Base-by-base conservation (phyloP, 2,329 filamentous ascomycete species). In the Moelleriella libera region DNA sequence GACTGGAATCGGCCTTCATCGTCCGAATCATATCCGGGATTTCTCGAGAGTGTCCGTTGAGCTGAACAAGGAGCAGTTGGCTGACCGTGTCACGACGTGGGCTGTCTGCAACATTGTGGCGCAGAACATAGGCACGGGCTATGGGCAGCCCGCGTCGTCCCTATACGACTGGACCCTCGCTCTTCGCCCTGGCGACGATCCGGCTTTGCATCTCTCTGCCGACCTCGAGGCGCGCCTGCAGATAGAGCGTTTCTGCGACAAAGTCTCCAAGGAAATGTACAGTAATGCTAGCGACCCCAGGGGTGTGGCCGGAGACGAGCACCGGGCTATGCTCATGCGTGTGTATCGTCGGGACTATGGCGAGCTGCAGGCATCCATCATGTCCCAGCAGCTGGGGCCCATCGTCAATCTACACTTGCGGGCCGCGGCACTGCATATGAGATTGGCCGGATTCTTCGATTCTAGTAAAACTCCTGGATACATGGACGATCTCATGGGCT, bases 101-200 rank as follows among this genome's bases (percentile, higher is more conserved):
- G 85, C 85, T 1, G 83, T 87, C 4, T 88, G 85, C 68, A 92
- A 92, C 59, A 84, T 90, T 53, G 85, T 89, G 34, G 82, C 85
- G 28, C 85, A 90, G 57, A 82, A 80, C 48, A 78, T 89, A 42
- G 85, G 84, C n/a, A 90, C 86, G 4, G 85, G 85, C 21, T 87
- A 88, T 56, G 85, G 85, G 5, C 85, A 89, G 59, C 85, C 86
- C 6, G 84, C 85, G 5, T 85, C 84, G 43, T 87, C 80, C 46
- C 71, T 83, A 44, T 89, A 84, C 63, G 85, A 84, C 63, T 88
- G 78, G 76, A 89, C 80, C 2, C 68, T 84, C 50, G 80, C 74
- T 43, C 69, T 76, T 55, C 69, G 77, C 45, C 72, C 76, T 1
- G 76, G 76, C 44, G 76, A 80, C 51, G 73, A 76, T 43, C 74